These are phyloP conservation scores for Ceratobasidium sp. DNA, from an alignment of 1,284 basidiomycete genomes.

Conservation along the genomic window DNA sequence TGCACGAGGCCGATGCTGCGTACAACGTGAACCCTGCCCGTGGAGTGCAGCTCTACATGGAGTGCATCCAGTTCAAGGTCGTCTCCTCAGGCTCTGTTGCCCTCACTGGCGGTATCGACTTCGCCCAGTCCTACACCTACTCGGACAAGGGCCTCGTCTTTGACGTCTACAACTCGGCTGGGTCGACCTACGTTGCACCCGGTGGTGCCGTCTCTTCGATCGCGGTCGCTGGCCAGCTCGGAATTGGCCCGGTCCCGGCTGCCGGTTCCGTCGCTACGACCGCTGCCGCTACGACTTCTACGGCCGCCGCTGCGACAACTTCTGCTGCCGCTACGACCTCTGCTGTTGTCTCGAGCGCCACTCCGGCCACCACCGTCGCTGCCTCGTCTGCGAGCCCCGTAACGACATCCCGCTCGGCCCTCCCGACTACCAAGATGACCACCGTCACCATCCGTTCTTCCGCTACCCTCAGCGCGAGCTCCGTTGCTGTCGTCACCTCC, in stretches of 20 bases:
- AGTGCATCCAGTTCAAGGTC: slow-evolving; percentile 44
- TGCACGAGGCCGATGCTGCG: slow-evolving; percentile 47
- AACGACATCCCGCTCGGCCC: not conserved
- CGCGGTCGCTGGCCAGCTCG: slow-evolving; percentile 24
- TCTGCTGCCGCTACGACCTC: slow-evolving; percentile 22
- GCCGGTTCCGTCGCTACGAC: slow-evolving; percentile 31
- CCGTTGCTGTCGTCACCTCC: not conserved
- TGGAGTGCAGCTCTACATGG: slow-evolving; percentile 46
- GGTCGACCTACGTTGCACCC: slow-evolving; percentile 28
- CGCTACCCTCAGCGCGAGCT: not conserved
- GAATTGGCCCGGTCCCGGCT: slow-evolving; percentile 36
- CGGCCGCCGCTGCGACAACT: slow-evolving; percentile 5
- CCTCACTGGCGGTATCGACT: slow-evolving; percentile 20
- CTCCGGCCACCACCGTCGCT: slow-evolving; percentile 4
- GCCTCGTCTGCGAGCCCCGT: not conserved
- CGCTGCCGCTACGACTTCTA: slow-evolving; percentile 24
- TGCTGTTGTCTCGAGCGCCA: slow-evolving; percentile 4
- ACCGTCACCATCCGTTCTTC: no score
- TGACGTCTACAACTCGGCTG: slow-evolving; percentile 28
- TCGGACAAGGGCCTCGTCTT: slow-evolving; percentile 24
- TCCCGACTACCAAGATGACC: no score
- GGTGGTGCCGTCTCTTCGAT: slow-evolving; percentile 32
- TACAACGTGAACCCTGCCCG: slow-evolving; percentile 37
- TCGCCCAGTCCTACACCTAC: slow-evolving; percentile 29
- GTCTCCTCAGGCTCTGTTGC: slow-evolving; percentile 25